A percentile compares a stretch with the other conserved stretches of the same genome.
phyloP scores from a whole-genome alignment of 140 eudicot genomes.

The Bidens hawaiensis region DNA sequence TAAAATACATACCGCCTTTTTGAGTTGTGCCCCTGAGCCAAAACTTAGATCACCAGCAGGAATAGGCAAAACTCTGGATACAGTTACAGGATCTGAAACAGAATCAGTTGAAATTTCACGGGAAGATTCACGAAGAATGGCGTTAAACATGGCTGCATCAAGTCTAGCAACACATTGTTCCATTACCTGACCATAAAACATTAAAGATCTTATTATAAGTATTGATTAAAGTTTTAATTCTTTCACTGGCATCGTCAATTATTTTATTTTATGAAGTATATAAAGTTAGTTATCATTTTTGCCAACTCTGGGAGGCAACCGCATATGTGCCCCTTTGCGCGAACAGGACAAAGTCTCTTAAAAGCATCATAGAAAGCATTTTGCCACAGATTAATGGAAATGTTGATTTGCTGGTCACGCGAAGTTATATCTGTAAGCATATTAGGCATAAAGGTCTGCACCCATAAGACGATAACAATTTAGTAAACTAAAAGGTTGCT shows the following conservation, averaged over 20 bases:
- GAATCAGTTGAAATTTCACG: conserved; percentile 61
- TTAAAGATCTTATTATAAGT: neutral
- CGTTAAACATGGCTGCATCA: conserved; percentile 92
- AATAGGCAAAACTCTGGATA: conserved; percentile 72
- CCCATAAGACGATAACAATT: conserved; percentile 18
- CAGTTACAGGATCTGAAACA: conserved; percentile 62
- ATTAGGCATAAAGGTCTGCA: conserved; percentile 70
- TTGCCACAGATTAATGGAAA: conserved; percentile 66
- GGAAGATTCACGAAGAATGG: conserved; percentile 71
- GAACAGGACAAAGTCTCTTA: conserved; percentile 83
- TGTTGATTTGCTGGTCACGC: conserved; percentile 51
- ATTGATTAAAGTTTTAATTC: neutral
- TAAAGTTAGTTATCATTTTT: conserved; percentile 40
- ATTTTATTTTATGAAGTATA: neutral
- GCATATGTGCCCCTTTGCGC: conserved; percentile 73
- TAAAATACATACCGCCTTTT: conserved; percentile 59
- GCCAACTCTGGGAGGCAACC: conserved; percentile 81
- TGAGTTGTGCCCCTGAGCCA: conserved; percentile 93
- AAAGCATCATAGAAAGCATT: conserved; percentile 72
- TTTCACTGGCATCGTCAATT: conserved; percentile 12
- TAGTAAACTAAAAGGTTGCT: conserved; percentile 8
- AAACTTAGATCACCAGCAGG: conserved; percentile 89
- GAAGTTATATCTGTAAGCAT: conserved; percentile 46
- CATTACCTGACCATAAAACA: conserved; percentile 59
- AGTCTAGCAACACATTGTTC: conserved; percentile 79